These are phyloP conservation scores for Suillus bovinus DNA, from an alignment of 768 basidiomycete species.

Conservation along the genomic window DNA sequence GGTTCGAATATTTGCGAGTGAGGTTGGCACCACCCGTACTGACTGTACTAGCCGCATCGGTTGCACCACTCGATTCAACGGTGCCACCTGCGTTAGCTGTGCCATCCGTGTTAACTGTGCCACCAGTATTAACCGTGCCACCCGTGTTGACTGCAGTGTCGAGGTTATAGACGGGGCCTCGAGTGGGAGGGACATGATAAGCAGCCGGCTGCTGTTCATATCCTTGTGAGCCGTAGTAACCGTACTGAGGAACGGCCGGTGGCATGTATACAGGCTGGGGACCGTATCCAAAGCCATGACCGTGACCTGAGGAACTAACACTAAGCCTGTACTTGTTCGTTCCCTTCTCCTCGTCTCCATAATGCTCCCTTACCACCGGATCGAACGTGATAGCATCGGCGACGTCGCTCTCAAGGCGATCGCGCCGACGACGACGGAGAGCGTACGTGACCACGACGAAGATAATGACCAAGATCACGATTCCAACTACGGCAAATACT, in stretches of 20 bases:
- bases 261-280: slow-evolving; percentile 21
- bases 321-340: slow-evolving; percentile 26
- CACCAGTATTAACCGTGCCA: slow-evolving; percentile 20
- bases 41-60: slow-evolving; percentile 12
- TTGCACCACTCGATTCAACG: background rate
- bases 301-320: slow-evolving; percentile 26
- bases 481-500: slow-evolving; percentile 54
- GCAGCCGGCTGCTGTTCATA: slow-evolving; percentile 20
- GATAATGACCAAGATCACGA: slow-evolving; percentile 48
- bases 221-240: slow-evolving; percentile 19
- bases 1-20: slow-evolving; percentile 35
- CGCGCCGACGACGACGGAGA: slow-evolving; percentile 49
- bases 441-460: slow-evolving; percentile 45
- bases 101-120: no score
- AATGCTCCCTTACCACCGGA: slow-evolving; percentile 32
- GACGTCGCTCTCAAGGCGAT: slow-evolving; percentile 33
- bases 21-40: slow-evolving; percentile 29
- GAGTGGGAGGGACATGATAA: slow-evolving; percentile 10
- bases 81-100: slow-evolving; percentile 20
- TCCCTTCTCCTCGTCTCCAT: slow-evolving; percentile 26
- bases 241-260: slow-evolving; percentile 14
- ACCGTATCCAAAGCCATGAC: slow-evolving; percentile 21
- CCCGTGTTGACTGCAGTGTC: slow-evolving; percentile 10
- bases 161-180: slow-evolving; percentile 16
- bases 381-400: slow-evolving; percentile 56